These are phyloP conservation scores for Magnolia officinalis DNA, from an alignment of 164 flowering plant species.

Conservation along the genomic window DNA sequence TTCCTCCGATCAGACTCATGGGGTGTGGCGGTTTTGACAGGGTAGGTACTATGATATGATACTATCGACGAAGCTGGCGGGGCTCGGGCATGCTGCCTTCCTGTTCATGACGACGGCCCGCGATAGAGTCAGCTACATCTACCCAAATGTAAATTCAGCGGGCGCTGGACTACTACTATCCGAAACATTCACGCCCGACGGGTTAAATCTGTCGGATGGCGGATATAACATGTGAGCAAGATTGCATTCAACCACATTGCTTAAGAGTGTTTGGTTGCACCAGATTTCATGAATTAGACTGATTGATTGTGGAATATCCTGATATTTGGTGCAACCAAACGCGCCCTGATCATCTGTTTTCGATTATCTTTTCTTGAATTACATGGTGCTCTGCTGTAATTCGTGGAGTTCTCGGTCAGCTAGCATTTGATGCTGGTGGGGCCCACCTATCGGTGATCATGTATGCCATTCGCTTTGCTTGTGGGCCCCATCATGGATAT, in stretches of 20 bases:
- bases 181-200: slow-evolving; percentile 57
- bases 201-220: slow-evolving; percentile 66
- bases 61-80: slow-evolving; percentile 74
- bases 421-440: no score
- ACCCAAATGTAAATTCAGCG: slow-evolving; percentile 90
- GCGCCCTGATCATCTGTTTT: no score
- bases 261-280: neutral
- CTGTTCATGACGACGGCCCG: slow-evolving; percentile 76
- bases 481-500: no score
- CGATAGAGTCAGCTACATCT: slow-evolving; percentile 76
- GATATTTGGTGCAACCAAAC: no score
- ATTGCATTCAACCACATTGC: neutral
- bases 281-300: neutral
- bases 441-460: no score
- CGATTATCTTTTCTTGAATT: no score
- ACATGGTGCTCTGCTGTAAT: no score
- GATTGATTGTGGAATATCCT: no score
- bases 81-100: slow-evolving; percentile 83
- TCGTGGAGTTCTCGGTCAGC: no score
- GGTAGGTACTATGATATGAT: slow-evolving; percentile 85
- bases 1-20: neutral
- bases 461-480: no score
- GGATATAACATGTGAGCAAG: slow-evolving; percentile 41
- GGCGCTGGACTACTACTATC: slow-evolving; percentile 81
- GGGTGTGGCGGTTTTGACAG: slow-evolving; percentile 29